phyloP scores from a whole-genome alignment of 2,329 filamentous ascomycete species.

The Fusarium brachygibbosum region DNA sequence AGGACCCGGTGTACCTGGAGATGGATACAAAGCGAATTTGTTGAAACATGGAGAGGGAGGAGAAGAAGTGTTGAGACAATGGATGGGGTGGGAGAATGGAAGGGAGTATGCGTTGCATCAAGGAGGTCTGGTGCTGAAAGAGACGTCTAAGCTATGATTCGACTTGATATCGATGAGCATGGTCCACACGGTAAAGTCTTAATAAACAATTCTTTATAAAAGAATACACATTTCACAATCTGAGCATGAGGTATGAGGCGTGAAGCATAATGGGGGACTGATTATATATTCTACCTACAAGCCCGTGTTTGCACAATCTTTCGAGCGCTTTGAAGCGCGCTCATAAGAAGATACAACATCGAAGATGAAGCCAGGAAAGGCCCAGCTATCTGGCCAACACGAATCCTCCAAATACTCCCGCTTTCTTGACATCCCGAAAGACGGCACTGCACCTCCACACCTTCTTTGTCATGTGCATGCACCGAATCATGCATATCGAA shows the following conservation, averaged over 20 bases:
- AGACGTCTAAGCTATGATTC: constrained; percentile 52
- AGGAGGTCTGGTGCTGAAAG: constrained; percentile 70
- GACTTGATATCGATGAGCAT: background rate
- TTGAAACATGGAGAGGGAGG: constrained; percentile 79
- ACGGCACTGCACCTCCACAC: constrained; percentile 13
- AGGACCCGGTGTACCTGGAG: constrained; percentile 73
- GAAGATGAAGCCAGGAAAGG: constrained; percentile 30
- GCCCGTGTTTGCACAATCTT: constrained; percentile 35
- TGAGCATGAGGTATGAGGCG: background rate
- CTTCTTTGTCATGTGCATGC: constrained; percentile 15
- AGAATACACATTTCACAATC: background rate
- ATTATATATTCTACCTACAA: constrained; percentile 50
- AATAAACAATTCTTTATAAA: background rate
- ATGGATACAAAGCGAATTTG: constrained; percentile 73
- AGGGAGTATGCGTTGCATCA: constrained; percentile 76
- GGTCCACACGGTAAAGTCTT: background rate
- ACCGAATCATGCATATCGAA: constrained; percentile 36
- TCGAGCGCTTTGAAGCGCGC: constrained; percentile 10
- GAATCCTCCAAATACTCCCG: constrained; percentile 32
- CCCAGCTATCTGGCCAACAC: constrained; percentile 20
- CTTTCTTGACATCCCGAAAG: constrained; percentile 25
- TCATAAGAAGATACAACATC: constrained; percentile 29
- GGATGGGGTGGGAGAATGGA: constrained; percentile 83
- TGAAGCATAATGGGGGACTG: constrained; percentile 23
- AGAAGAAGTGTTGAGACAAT: constrained; percentile 74